Percentiles rank a stretch among this genome's conserved stretches.
These are phyloP conservation scores for Microsporum canis DNA, from an alignment of 2,329 filamentous ascomycete species.

Conservation along the genomic window DNA sequence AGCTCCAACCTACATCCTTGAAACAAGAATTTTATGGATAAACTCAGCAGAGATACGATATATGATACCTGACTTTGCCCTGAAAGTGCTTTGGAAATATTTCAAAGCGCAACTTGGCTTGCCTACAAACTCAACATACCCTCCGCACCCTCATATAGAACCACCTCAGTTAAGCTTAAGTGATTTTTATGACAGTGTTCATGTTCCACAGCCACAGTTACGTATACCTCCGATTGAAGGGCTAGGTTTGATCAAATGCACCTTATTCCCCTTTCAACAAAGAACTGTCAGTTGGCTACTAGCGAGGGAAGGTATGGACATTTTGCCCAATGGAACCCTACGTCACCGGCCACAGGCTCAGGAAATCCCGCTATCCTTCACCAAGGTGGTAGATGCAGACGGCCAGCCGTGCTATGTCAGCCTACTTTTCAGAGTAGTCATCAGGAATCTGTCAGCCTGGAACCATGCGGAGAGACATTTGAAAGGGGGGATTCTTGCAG, in stretches of 20 bases:
- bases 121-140: not conserved
- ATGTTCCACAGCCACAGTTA: slow-evolving; percentile 30
- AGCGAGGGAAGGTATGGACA: slow-evolving; percentile 31
- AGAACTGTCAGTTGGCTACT: slow-evolving; percentile 39
- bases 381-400: slow-evolving; percentile 26
- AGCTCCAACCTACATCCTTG: slow-evolving; percentile 19
- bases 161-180: slow-evolving; percentile 15
- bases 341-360: slow-evolving; percentile 12
- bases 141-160: not conserved
- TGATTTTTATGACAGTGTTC: slow-evolving; percentile 39
- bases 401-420: slow-evolving; percentile 32
- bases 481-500: slow-evolving; percentile 38
- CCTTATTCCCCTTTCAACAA: slow-evolving; percentile 40
- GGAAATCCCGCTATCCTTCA: slow-evolving; percentile 30
- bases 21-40: slow-evolving; percentile 26
- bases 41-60: slow-evolving; percentile 23
- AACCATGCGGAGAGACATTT: slow-evolving; percentile 22
- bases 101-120: slow-evolving; percentile 14
- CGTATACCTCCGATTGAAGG: slow-evolving; percentile 26
- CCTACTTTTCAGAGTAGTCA: slow-evolving; percentile 31
- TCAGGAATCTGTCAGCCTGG: slow-evolving; percentile 28
- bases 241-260: slow-evolving; percentile 26
- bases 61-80: not conserved
- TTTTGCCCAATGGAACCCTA: slow-evolving; percentile 25
- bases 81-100: slow-evolving; percentile 2